Conservation (phyloP, 495 filamentous ascomycete genomes). For the Corynascus novoguineensis region DNA sequence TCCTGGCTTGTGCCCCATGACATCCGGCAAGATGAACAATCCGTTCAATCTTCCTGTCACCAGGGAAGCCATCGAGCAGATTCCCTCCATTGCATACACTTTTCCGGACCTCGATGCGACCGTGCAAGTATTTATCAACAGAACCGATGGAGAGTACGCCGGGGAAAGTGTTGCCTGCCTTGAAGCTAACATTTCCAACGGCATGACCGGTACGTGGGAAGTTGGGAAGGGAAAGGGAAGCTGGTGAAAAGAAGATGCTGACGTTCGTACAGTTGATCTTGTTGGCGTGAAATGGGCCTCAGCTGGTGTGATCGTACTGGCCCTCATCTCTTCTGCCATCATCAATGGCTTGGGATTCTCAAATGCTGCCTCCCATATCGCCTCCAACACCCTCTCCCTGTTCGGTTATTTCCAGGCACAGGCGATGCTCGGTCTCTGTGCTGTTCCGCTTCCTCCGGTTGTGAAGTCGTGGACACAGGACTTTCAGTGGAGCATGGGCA, state of each 20-base stretch:
- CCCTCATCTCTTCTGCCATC: constrained; percentile 75
- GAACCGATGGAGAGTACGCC: constrained; percentile 40
- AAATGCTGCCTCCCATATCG: constrained; percentile 95
- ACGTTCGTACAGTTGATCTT: constrained; percentile 57
- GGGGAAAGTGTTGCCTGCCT: constrained; percentile 73
- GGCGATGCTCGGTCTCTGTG: constrained; percentile 86
- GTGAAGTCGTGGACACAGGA: constrained; percentile 95
- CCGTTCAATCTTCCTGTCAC: constrained; percentile 61
- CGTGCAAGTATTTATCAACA: constrained; percentile 74
- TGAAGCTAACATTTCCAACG: constrained; percentile 83
- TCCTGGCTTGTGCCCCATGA: constrained; percentile 88
- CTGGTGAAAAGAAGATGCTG: neutral
- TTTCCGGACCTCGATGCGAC: constrained; percentile 92
- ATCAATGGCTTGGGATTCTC: constrained; percentile 79
- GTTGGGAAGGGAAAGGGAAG: neutral
- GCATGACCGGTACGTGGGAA: constrained; percentile 55
- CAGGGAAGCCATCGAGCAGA: constrained; percentile 49
- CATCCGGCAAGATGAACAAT: constrained; percentile 72
- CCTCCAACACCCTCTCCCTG: constrained; percentile 84
- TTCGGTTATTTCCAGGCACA: constrained; percentile 96
- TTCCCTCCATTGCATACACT: constrained; percentile 83
- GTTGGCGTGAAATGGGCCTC: constrained; percentile 83
- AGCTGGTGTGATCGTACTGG: constrained; percentile 79
- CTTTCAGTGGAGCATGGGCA: constrained; percentile 98
- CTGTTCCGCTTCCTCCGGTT: constrained; percentile 81